Base-by-base conservation (phyloP, 768 basidiomycete species). In the Lactarius indigo region DNA sequence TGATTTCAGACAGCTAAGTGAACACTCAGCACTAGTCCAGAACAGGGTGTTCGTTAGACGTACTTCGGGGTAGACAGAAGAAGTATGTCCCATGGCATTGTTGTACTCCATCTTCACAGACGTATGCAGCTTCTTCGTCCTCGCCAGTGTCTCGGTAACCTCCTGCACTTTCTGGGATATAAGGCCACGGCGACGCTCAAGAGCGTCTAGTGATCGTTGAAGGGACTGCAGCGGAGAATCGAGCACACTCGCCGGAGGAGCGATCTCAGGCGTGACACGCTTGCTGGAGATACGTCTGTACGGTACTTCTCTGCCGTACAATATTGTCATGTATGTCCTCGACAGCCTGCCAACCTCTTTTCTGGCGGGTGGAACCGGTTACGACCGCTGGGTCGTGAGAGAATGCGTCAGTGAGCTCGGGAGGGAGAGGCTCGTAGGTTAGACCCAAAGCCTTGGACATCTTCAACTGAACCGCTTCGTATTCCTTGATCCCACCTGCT, bases 61-160 rank as follows among this genome's bases (percentile, higher is more conserved):
- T 74, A 90, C 90, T 81, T 92, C 88, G 23, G 91, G 89, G 77
- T 92, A 92, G 26, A 89, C 82, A 28, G 85, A 82, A n/a, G 90
- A 90, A 3, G 88, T 90, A 70, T 87, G 83, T 20, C 85, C 83
- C 23, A 88, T 72, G 0, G 89, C 83, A 26, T 80, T 77, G 72
- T 90, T 88, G 72, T 90, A 92, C 61, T 83, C 83, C 20, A 77
- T 74, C 77, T 92, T 91, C 68, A 87, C 86, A 17, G 72, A 70
- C 0, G 74, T 74, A 70, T 91, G 89, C 10, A 82, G 71, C 13
- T 76, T 74, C 72, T 87, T 87, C 12, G 91, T 87, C 57, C 78
- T 75, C 35, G 74, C 77, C 55, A 92, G 74, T 39, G 80, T 75
- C 20, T 79, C 79, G 12, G 78, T 78, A 3, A 88, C 86, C 44